Base-by-base conservation (phyloP, 140 eudicot genomes). In the Bidens hawaiensis region DNA sequence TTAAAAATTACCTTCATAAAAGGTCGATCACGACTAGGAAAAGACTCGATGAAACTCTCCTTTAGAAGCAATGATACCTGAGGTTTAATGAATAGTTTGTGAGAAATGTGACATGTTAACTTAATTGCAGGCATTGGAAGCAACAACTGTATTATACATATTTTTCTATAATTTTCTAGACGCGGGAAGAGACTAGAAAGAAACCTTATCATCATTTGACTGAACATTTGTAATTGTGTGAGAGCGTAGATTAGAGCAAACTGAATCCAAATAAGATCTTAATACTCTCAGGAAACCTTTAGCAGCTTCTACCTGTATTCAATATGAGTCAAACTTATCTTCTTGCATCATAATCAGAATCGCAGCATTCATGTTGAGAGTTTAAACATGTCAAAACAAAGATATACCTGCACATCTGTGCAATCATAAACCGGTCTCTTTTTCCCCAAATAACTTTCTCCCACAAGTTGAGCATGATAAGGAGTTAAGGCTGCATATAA, bases 21-120 rank as follows among this genome's bases (percentile, higher is more conserved):
- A 50, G 94, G 89, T 5, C 95, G 88, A 67, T 91, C 90, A 0
- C 95, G 96, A 69, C 79, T 80, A 3, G 91, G 86, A 73, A 87
- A 91, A 19, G 98, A 91, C 81, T 87, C 98, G 3, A 91, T 91
- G 80, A 91, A 91, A 79, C 98, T 91, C 76, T 91, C 98, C 79
- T 91, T 91, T 43, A 91, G 58, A 67, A 91, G 95, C 78, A 91
- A 77, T 16, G 98, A 91, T 41, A 91, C 98, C 98, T 91, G 81
- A 70, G 21, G 63, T 51, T 43, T 42, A 56, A 28, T 26, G 34
- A 28, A 17, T 36, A 36, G 43, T 8, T 36, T 11, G 43, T 36
- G 1, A 10, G 43, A 36, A 47, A 23, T 34, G 57, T 51, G 62
- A 30, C 3, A 30, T 30, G 34, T 30, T 30, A 3, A 3, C 6